Base-by-base conservation (phyloP, 768 basidiomycete genomes). In the Saitozyma podzolica region DNA sequence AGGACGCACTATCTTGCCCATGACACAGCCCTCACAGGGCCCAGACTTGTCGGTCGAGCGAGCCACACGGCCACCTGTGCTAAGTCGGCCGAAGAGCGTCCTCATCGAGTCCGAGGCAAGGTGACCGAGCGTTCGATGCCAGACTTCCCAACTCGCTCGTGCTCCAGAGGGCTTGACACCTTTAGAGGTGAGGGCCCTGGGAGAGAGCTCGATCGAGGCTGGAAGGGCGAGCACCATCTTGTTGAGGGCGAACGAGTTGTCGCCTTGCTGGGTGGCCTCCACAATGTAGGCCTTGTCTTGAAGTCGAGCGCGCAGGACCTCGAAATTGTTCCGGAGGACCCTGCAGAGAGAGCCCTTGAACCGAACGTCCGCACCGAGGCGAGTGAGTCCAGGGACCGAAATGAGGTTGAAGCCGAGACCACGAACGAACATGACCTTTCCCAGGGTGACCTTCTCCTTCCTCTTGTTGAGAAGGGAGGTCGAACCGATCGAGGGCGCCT, bases 71-170 rank as follows among this genome's bases (percentile, higher is more conserved):
- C 40, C 56, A 8, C 56, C 56, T 42, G 56, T 57, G 45, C 56
- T 57, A 19, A 57, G 40, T 16, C 41, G 40, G 20, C 56, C 56
- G 45, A 57, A 57, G 11, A 57, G 56, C 19, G 17, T 39, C 45
- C 45, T 57, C 56, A 45, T 57, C 45, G 56, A 57, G 43, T 19
- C 45, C 39, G 40, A 57, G 39, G 40, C 56, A 17, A 57, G 56
- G 45, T 57, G 56, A 57, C 40, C 56, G 45, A 57, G 56, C 56
- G 8, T 57, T 16, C 56, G 37, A 43, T 57, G 56, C 56, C 56
- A 57, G 14, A 48, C 13, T 42, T 57, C 56, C 40, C 40, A 57
- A n/a, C 40, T 42, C 19, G 56, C 56, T 43, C 45, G 41, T 9
- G 37, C 19, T 17, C 19, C 40, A 45, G 56, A 57, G 40, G 41